Percentiles rank a stretch among this genome's conserved stretches.
These are phyloP conservation scores for Phaeophleospora eucalypticola DNA, from an alignment of 2,329 filamentous ascomycete species.

Conservation along the genomic window DNA sequence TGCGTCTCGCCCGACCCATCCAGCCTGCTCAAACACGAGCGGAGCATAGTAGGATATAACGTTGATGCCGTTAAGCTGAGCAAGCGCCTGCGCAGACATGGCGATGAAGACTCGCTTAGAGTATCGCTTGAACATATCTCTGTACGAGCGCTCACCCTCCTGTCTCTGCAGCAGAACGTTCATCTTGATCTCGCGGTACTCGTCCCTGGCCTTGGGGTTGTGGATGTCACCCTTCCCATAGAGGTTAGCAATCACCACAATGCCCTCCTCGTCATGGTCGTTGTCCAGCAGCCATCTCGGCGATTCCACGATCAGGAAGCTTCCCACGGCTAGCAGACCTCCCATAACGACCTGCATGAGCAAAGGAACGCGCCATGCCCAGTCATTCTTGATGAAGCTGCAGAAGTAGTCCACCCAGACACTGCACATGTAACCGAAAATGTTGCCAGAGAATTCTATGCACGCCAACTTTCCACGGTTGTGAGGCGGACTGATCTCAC, in stretches of 20 bases:
- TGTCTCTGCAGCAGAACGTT: constrained; percentile 87
- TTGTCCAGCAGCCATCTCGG: constrained; percentile 97
- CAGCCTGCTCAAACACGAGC: constrained; percentile 91
- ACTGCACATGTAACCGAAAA: constrained; percentile 89
- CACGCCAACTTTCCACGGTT: constrained; percentile 93
- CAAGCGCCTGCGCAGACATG: constrained; percentile 95
- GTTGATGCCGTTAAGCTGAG: constrained; percentile 97
- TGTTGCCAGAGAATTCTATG: constrained; percentile 97
- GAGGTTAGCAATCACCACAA: constrained; percentile 95
- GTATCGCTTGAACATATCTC: constrained; percentile 93
- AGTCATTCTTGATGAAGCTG: constrained; percentile 77
- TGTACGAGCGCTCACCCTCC: constrained; percentile 87
- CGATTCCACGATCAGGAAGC: constrained; percentile 91
- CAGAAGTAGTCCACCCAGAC: constrained; percentile 99
- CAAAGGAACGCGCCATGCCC: constrained; percentile 86
- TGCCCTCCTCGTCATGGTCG: constrained; percentile 96
- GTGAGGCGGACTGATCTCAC: constrained; percentile 75
- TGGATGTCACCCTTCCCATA: constrained; percentile 96
- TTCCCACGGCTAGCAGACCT: constrained; percentile 74
- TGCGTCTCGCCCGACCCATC: constrained; percentile 87
- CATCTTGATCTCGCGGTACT: constrained; percentile 99
- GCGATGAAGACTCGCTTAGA: constrained; percentile 91
- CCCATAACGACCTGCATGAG: constrained; percentile 96
- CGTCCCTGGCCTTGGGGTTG: constrained; percentile 84
- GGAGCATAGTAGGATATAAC: constrained; percentile 99